Conservation (phyloP, 2,329 filamentous ascomycete genomes). For the Beauveria sp. region DNA sequence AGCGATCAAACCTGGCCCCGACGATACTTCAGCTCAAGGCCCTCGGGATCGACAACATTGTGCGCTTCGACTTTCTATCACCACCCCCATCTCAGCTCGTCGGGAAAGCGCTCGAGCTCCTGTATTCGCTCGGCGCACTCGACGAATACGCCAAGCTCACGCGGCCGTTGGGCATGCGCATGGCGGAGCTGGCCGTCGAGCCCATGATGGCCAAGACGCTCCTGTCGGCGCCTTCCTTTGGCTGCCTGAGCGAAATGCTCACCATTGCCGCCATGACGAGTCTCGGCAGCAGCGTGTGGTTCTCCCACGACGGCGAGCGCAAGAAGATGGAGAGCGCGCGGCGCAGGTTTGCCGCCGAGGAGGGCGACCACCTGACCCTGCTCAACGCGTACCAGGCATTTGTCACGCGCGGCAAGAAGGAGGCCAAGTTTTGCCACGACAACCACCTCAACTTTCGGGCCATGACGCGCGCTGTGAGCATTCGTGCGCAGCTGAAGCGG, state of each 20-base stretch:
- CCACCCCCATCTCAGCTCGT: conserved; percentile 79
- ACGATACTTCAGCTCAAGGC: conserved; percentile 89
- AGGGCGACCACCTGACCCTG: conserved; percentile 88
- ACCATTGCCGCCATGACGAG: conserved; percentile 93
- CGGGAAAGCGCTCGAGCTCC: conserved; percentile 75
- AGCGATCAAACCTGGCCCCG: conserved; percentile 82
- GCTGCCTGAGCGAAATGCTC: conserved; percentile 76
- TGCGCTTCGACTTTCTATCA: conserved; percentile 82
- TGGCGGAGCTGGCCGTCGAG: conserved; percentile 89
- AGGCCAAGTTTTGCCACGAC: conserved; percentile 78
- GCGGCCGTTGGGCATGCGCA: conserved; percentile 74
- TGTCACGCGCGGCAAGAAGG: conserved; percentile 72
- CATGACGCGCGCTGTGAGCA: conserved; percentile 73
- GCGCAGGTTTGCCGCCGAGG: conserved; percentile 79
- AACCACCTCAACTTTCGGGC: conserved; percentile 82
- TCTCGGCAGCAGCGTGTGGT: conserved; percentile 74
- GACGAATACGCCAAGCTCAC: conserved; percentile 89
- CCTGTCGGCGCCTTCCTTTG: conserved; percentile 65
- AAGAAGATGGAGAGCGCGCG: conserved; percentile 66
- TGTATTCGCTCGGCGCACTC: conserved; percentile 79
- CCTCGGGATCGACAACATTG: conserved; percentile 87
- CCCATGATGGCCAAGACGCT: conserved; percentile 93
- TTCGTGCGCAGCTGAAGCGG: conserved; percentile 76
- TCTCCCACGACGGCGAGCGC: conserved; percentile 69
- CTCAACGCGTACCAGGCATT: conserved; percentile 93